Base-by-base conservation (phyloP, 345 rosid species). In the Euphorbia peplus region DNA sequence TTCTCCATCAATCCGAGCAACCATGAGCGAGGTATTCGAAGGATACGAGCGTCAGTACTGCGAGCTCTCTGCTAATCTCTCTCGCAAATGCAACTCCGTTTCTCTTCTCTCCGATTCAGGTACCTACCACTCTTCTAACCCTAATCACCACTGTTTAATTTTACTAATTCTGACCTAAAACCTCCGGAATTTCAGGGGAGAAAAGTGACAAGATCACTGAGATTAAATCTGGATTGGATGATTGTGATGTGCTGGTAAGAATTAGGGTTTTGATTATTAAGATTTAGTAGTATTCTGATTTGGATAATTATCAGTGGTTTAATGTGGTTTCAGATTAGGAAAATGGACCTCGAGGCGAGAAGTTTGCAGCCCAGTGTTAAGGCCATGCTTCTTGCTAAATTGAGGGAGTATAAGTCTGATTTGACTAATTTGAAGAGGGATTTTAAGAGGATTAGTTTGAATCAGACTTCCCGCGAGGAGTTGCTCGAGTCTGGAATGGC, bases 11-110 rank as follows among this genome's bases (percentile, higher is more conserved):
- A 15, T 8, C 5, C 44, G 52, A 3, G 28, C 30, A 60, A 66
- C 16, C 29, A 92, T 92, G 98, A 92, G 95, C 63, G 90, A 83
- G 42, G 95, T 88, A 16, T 90, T 90, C 64, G 92, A 92, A 75
- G 92, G 92, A 32, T 92, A 92, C 85, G 97, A 89, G 77, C 93
- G 95, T 3, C 96, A 86, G 66, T 91, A 91, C 83, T 91, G 96
- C 76, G 96, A 92, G 76, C 91, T 92, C 82, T 92, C 98, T 16
- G 84, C 95, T 22, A 84, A 79, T 82, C 88, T 92, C 72, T 86
- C 92, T 72, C 73, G 89, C 35, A 92, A 84, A 81, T 90, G 96
- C 85, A 75, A 77, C 70, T 79, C 90, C 18, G 75, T 86, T 53
- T 76, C 92, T 60, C 79, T 80, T 62, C 80, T 90, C 44, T 18